These are phyloP conservation scores for Heritiera fomes DNA, from an alignment of 345 rosid species.

Conservation along the genomic window DNA sequence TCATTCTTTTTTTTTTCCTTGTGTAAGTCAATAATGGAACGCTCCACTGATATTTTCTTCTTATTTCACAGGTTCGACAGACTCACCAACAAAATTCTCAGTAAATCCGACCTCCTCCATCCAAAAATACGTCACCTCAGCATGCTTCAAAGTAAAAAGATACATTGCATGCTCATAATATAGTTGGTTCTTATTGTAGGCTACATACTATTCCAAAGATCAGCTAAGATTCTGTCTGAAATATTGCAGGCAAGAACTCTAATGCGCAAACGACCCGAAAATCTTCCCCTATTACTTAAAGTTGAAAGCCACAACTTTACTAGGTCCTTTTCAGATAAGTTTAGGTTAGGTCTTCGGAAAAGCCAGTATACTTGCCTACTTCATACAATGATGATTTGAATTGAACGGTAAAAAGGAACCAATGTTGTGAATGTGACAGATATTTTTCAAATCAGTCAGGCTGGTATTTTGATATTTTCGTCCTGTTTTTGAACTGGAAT, in stretches of 20 bases:
- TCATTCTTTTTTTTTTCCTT: too few species aligned
- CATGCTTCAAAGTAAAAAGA: not conserved
- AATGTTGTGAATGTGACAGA: not conserved
- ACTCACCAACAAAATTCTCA: too few species aligned
- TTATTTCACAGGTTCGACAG: too few species aligned
- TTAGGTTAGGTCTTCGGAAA: slow-evolving; percentile 6
- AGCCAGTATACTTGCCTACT: not conserved
- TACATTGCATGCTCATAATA: not conserved
- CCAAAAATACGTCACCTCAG: too few species aligned
- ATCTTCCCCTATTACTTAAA: not conserved
- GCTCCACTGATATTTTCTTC: too few species aligned
- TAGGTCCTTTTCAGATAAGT: not conserved
- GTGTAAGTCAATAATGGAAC: too few species aligned
- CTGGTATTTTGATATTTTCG: not conserved
- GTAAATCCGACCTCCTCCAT: too few species aligned
- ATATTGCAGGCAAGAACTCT: not conserved
- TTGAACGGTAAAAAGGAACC: not conserved
- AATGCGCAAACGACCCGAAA: not conserved
- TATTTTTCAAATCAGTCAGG: not conserved
- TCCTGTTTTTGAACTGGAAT: not conserved
- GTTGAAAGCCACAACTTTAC: not conserved
- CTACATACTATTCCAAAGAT: not conserved
- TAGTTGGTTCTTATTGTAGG: not conserved
- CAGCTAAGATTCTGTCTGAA: not conserved
- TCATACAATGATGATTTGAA: not conserved